Evolutionary conservation across 306 rosid genomes (phyloP).

Genomic region (Mimosa bimucronata): DNA sequence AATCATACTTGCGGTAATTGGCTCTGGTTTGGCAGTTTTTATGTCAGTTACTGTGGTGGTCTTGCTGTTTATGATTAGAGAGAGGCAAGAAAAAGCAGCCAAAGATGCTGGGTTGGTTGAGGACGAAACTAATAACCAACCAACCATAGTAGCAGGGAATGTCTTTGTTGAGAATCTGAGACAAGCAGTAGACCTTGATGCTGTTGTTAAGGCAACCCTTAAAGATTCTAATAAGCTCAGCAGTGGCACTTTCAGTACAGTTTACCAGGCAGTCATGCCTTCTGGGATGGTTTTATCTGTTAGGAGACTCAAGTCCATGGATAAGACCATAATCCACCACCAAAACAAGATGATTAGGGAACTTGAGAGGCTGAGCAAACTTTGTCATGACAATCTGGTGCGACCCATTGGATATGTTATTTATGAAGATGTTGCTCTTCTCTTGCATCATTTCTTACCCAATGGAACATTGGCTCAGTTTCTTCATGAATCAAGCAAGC

Average conservation of each 20-base stretch:
- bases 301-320: slow-evolving; percentile 91
- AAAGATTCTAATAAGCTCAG: slow-evolving; percentile 85
- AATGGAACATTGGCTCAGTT: slow-evolving; percentile 88
- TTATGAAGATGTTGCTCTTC: slow-evolving; percentile 92
- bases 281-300: slow-evolving; percentile 86
- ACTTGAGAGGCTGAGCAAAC: slow-evolving; percentile 91
- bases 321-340: slow-evolving; percentile 92
- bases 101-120: slow-evolving; percentile 69
- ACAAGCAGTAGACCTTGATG: slow-evolving; percentile 93
- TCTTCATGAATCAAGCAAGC: slow-evolving; percentile 78
- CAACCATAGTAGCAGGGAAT: slow-evolving; percentile 76
- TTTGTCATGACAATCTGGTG: slow-evolving; percentile 82
- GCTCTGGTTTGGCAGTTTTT: slow-evolving; percentile 91
- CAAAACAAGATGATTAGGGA: slow-evolving; percentile 97
- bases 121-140: slow-evolving; percentile 53
- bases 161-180: slow-evolving; percentile 82
- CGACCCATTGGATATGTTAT: slow-evolving; percentile 93
- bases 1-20: slow-evolving; percentile 85
- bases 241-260: slow-evolving; percentile 91
- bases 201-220: slow-evolving; percentile 85
- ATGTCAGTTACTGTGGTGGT: slow-evolving; percentile 82
- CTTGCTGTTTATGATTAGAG: slow-evolving; percentile 84
- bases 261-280: slow-evolving; percentile 95
- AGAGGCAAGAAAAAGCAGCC: slow-evolving; percentile 86
- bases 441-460: slow-evolving; percentile 83